Evolutionary conservation across 2,329 filamentous ascomycete species (phyloP).

Genomic region (Penicillium sp.): DNA sequence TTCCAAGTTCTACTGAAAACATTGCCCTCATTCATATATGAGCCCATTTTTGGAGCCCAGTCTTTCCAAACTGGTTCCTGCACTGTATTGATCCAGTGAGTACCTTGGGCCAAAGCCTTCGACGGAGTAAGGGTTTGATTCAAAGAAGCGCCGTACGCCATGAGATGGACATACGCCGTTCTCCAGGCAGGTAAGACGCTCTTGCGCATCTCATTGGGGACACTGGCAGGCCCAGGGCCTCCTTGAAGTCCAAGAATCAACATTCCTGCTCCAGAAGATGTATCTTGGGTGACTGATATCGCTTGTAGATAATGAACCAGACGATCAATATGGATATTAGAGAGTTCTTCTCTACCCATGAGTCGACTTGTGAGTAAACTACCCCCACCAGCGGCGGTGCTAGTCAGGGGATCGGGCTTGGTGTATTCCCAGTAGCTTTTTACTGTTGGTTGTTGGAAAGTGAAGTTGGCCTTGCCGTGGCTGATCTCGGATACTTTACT

Average conservation of each 20-base stretch:
- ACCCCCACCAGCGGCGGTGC: too few relatives aligned
- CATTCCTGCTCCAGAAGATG: too few relatives aligned
- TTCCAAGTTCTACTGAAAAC: slow-evolving; percentile 20
- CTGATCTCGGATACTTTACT: too few relatives aligned
- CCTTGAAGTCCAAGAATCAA: slow-evolving; percentile 31
- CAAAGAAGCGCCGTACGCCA: slow-evolving; percentile 30
- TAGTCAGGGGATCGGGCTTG: too few relatives aligned
- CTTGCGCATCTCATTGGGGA: slow-evolving; percentile 8
- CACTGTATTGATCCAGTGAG: slow-evolving; percentile 14
- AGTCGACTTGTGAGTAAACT: too few relatives aligned
- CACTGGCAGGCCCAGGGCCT: slow-evolving; percentile 10
- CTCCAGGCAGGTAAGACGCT: slow-evolving; percentile 38
- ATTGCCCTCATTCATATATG: slow-evolving; percentile 32
- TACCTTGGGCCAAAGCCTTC: not conserved
- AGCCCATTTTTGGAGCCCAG: slow-evolving; percentile 29
- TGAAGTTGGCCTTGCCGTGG: too few relatives aligned
- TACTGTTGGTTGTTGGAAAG: too few relatives aligned
- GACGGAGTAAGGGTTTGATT: slow-evolving; percentile 11
- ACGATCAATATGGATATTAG: too few relatives aligned
- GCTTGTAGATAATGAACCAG: too few relatives aligned
- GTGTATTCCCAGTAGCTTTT: too few relatives aligned
- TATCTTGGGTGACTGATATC: too few relatives aligned
- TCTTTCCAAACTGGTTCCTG: slow-evolving; percentile 28
- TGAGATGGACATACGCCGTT: slow-evolving; percentile 36
- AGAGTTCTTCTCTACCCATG: too few relatives aligned